A percentile compares a stretch with the other conserved stretches of the same genome.
These are phyloP conservation scores for Candida sithepensis DNA, from an alignment of 805 yeast species.

Conservation along the genomic window DNA sequence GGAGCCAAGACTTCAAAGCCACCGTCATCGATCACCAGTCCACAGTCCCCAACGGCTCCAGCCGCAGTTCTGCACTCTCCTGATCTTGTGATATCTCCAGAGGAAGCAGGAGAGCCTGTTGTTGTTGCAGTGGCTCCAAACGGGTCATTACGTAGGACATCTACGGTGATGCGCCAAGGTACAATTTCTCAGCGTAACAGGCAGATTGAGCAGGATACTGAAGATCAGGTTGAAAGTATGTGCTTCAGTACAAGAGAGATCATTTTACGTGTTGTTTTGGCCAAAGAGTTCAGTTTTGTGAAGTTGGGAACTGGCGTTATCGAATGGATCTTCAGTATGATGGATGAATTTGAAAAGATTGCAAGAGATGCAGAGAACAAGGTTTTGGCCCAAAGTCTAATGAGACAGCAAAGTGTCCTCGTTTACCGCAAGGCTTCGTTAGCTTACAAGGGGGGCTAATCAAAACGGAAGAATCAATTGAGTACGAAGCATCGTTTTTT, in stretches of 20 bases:
- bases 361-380: slow-evolving; percentile 7
- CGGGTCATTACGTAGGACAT: slow-evolving; percentile 8
- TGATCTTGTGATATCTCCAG: no score
- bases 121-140: not conserved
- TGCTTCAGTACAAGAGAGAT: slow-evolving; percentile 12
- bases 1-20: not conserved
- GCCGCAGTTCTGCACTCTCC: no score
- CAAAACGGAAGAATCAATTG: not conserved
- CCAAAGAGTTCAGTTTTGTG: slow-evolving; percentile 7
- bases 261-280: slow-evolving; percentile 17
- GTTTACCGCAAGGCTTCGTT: not conserved
- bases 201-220: slow-evolving; percentile 6
- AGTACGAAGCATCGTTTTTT: not conserved
- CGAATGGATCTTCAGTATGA: slow-evolving; percentile 8
- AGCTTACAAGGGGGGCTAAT: not conserved
- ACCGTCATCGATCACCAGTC: not conserved
- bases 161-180: slow-evolving; percentile 18
- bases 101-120: not conserved
- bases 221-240: slow-evolving; percentile 4
- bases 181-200: slow-evolving; percentile 10
- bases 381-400: slow-evolving; percentile 11
- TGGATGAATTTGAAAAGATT: slow-evolving; percentile 9
- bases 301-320: slow-evolving; percentile 5
- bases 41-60: not conserved
- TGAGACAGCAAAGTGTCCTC: slow-evolving; percentile 2